These are phyloP conservation scores for Mucor mucedo DNA, from an alignment of 371 early-diverging fungal genomes.

Conservation along the genomic window DNA sequence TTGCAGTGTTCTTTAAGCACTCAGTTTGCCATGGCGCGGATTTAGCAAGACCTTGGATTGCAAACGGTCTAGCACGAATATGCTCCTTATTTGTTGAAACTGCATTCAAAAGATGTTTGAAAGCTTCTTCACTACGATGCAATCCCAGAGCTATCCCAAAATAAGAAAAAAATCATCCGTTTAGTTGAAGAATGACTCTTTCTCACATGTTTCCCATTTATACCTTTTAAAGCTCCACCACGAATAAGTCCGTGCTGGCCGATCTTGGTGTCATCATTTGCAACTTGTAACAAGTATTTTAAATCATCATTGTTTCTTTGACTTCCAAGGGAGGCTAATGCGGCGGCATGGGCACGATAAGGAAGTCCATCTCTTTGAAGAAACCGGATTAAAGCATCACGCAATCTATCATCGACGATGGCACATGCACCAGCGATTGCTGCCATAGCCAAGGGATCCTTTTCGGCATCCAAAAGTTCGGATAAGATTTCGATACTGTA, in stretches of 20 bases:
- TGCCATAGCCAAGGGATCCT: constrained; percentile 40
- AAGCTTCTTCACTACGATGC: constrained; percentile 48
- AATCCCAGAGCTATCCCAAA: constrained; percentile 38
- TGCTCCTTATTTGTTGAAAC: constrained; percentile 40
- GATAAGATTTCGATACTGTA: constrained; percentile 50
- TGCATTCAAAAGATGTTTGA: constrained; percentile 43
- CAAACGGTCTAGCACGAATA: constrained; percentile 32
- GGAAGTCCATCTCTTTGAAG: constrained; percentile 37
- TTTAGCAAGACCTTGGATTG: constrained; percentile 34
- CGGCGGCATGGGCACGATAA: constrained; percentile 42
- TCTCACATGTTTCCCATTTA: neutral
- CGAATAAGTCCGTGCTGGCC: constrained; percentile 51
- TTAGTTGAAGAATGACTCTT: too few relatives aligned
- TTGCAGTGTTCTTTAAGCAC: constrained; percentile 23
- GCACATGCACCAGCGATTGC: constrained; percentile 25
- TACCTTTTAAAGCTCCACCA: constrained; percentile 43
- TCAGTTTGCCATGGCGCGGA: constrained; percentile 47
- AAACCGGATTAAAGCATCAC: constrained; percentile 40
- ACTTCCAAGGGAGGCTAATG: constrained; percentile 40
- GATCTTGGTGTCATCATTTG: constrained; percentile 40
- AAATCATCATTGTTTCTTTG: constrained; percentile 54
- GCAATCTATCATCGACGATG: constrained; percentile 42
- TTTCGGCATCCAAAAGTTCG: constrained; percentile 46
- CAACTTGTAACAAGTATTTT: constrained; percentile 36
- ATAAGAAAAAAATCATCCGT: neutral